Evolutionary conservation across 148 eudicot genomes (phyloP), one percentile per base, ranked within the genome.

Genomic region (Silene conica): DNA sequence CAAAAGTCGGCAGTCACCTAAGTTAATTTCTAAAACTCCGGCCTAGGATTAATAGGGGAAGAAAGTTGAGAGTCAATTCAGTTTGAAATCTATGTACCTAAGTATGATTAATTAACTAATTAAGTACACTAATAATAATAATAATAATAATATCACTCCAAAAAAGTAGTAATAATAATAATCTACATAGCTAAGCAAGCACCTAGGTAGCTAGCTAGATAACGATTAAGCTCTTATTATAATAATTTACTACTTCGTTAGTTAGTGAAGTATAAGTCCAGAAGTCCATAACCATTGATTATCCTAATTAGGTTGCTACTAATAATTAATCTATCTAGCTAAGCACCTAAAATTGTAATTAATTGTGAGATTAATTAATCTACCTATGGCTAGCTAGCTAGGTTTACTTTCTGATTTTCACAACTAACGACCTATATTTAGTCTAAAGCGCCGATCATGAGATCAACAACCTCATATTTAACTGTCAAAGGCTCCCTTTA

Each of bases 21-120:
- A 10, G 71, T 64, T 64, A 64, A 5, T 9, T 1, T 59, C 22
- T 59, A 59, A 21, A 59, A 21, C 28, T 21, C 25, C 25, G 21
- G 1, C 21, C 21, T 7, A 66, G 41, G 56, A 45, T 45, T 69
- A 69, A 52, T 52, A 34, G 54, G 6, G 21, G 2, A 34, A 50
- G 16, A 69, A 69, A 69, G 60, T 50, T 69, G 43, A 19, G 1
- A 69, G 59, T 69, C 72, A 69, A 50, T 22, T 69, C 60, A 69
- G 6, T 23, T 69, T 8, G 16, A n/a, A 23, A 69, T 50, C 21
- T 48, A 46, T 13, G 72, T 52, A 69, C 43, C 72, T 69, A 67
- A 69, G 21, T 12, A 69, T 9, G 10, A 59, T 19, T 59, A 59
- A 59, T n/a, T 58, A 58, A 28, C 31, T 28, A 28, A n/a, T 41